phyloP scores from a whole-genome alignment of 2,329 filamentous ascomycete genomes.

The Nemania sp. region DNA sequence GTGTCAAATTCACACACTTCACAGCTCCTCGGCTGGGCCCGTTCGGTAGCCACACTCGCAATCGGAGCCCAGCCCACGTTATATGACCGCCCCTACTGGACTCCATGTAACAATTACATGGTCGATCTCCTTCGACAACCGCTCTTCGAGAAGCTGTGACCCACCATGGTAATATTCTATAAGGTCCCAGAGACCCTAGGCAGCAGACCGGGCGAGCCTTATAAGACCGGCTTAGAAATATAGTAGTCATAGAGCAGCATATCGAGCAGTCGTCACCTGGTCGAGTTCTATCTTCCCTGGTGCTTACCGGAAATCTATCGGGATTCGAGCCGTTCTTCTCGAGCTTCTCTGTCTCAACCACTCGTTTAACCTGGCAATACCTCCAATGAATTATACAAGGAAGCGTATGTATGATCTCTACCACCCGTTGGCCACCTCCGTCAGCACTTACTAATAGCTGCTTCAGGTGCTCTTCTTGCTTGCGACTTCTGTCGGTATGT shows the following conservation, averaged over 20 bases:
- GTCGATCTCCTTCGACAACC: conserved; percentile 27
- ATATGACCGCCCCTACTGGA: conserved; percentile 20
- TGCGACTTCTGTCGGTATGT: conserved; percentile 55
- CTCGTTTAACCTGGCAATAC: neutral
- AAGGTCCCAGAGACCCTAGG: conserved; percentile 21
- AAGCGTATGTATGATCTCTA: conserved; percentile 51
- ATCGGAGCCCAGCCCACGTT: conserved; percentile 11
- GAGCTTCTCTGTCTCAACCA: conserved; percentile 3
- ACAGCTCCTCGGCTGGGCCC: conserved; percentile 25
- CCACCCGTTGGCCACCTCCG: conserved; percentile 19
- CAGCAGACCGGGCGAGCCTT: conserved; percentile 3
- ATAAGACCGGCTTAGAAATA: conserved; percentile 15
- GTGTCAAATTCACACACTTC: neutral
- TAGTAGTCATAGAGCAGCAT: conserved; percentile 9
- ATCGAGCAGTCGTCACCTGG: conserved; percentile 8
- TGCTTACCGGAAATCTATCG: neutral
- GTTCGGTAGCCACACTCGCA: conserved; percentile 28
- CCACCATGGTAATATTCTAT: conserved; percentile 31
- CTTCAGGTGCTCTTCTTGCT: conserved; percentile 54
- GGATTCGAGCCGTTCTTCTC: neutral
- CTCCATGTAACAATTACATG: conserved; percentile 27
- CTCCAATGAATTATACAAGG: conserved; percentile 53
- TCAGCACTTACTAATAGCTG: conserved; percentile 39
- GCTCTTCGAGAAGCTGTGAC: conserved; percentile 21
- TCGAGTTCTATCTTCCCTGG: neutral